phyloP scores from a whole-genome alignment of 495 filamentous ascomycete species.

The Neurospora intermedia region DNA sequence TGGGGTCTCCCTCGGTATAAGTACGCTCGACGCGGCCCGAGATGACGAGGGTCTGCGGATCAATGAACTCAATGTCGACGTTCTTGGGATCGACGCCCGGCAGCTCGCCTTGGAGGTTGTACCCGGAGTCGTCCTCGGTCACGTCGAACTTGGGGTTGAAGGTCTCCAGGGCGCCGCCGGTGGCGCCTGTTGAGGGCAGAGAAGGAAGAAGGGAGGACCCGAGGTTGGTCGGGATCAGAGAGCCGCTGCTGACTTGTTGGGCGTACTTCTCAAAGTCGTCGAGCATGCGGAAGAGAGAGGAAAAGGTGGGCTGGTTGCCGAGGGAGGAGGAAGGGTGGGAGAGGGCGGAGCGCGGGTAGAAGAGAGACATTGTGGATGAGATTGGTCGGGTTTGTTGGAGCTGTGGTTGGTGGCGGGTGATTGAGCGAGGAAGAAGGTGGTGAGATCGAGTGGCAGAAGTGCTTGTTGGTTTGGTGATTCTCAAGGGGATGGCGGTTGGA shows the following conservation, averaged over 20 bases:
- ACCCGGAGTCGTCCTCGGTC: conserved; percentile 53
- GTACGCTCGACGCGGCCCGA: conserved; percentile 53
- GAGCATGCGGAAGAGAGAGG: conserved; percentile 64
- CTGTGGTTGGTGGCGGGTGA: not conserved
- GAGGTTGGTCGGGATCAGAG: not conserved
- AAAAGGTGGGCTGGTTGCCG: conserved; percentile 40
- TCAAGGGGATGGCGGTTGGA: not conserved
- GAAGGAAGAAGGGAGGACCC: conserved; percentile 15
- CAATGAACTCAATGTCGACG: conserved; percentile 76
- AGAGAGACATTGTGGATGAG: conserved; percentile 15
- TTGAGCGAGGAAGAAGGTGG: not conserved
- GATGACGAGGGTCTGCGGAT: conserved; percentile 64
- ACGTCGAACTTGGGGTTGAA: conserved; percentile 59
- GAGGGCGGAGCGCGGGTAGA: conserved; percentile 8
- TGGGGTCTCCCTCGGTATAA: conserved; percentile 34
- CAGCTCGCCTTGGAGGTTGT: conserved; percentile 80
- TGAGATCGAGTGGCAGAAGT: not conserved
- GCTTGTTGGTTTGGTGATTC: not conserved
- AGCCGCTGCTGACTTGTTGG: conserved; percentile 8
- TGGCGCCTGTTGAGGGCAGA: not conserved
- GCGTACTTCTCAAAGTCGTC: conserved; percentile 62
- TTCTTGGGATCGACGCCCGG: conserved; percentile 74
- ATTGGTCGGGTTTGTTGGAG: not conserved
- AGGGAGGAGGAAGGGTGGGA: conserved; percentile 24
- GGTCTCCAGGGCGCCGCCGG: not conserved